Percentiles rank a stretch among this genome's conserved stretches.
phyloP scores from a whole-genome alignment of 2,329 filamentous ascomycete genomes.

The Calonectria henricotiae region DNA sequence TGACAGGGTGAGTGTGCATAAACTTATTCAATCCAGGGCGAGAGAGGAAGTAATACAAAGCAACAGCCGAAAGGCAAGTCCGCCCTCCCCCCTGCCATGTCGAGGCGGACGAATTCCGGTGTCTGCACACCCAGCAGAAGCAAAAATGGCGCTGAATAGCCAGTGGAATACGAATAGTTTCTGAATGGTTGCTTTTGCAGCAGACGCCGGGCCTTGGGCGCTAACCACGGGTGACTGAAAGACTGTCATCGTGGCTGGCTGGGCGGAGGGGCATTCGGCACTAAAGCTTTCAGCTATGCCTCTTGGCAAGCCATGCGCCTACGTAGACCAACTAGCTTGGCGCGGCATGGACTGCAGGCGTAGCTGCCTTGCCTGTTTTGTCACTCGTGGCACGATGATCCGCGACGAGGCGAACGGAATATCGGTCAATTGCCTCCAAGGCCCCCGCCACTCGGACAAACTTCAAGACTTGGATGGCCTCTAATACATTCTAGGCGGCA shows the following conservation, averaged over 20 bases:
- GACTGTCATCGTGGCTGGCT: slow-evolving; percentile 2
- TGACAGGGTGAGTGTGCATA: background rate
- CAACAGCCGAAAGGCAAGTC: background rate
- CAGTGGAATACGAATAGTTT: background rate
- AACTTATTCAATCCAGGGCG: background rate
- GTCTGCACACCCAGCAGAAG: background rate
- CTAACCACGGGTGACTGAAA: background rate
- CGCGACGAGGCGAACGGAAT: background rate
- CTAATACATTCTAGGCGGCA: background rate
- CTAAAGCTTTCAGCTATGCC: background rate
- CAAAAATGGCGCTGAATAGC: background rate
- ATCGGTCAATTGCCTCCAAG: background rate
- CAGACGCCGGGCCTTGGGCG: background rate
- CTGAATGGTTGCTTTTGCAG: background rate
- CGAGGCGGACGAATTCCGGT: background rate
- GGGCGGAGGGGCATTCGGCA: background rate
- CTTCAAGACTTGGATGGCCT: background rate
- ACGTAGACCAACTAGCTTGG: background rate
- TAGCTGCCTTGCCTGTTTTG: background rate
- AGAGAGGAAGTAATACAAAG: background rate
- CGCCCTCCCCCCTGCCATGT: background rate
- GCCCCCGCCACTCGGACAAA: background rate
- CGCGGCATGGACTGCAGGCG: no score
- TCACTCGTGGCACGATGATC: background rate
- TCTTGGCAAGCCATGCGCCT: slow-evolving; percentile 6